Evolutionary conservation across 805 yeast species (phyloP), one percentile per base, ranked within the genome.

Genomic region (Metschnikowia shivogae): DNA sequence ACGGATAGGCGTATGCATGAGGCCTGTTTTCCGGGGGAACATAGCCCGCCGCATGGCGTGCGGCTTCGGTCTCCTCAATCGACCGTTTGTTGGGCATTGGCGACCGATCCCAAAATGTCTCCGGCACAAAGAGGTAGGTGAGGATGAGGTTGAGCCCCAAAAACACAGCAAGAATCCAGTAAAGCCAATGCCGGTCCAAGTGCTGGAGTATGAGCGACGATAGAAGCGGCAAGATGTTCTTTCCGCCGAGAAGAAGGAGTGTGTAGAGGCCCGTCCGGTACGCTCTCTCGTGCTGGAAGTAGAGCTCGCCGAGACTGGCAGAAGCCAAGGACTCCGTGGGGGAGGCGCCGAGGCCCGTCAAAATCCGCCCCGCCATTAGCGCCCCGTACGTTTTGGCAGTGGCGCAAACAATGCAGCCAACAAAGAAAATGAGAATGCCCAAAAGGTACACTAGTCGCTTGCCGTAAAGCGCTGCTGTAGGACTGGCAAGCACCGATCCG

Each of bases 241-340:
- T 81, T 22, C 85, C 84, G 10, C 82, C 84, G n/a, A 80, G 65
- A 50, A 80, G 61, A 41, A 80, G 64, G 59, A 79, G 65, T 5
- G 84, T 80, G 57, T 79, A 79, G 36, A 79, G 63, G 2, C 84
- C 84, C 1, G 78, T 63, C 43, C 84, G 68, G 56, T 78, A 80
- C 3, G 83, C 84, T 45, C 84, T 68, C 57, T 80, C 83, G 52
- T 80, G 84, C 36, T 78, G 74, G 53, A 77, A 79, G 51, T 73
- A 79, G 39, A 81, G 76, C 54, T 81, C 86, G 5, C 84, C 81
- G 39, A 81, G 74, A 1, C 83, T 77, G 4, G 84, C 73, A 2
- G 78, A 69, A 1, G 84, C 84, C 43, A 81, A 63, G 3, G 82
- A 76, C 60, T 81, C 86, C 10, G 80, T 72, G 4, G 84, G 82